Evolutionary conservation across 148 eudicot genomes (phyloP).

Genomic region (Pharnaceum exiguum): DNA sequence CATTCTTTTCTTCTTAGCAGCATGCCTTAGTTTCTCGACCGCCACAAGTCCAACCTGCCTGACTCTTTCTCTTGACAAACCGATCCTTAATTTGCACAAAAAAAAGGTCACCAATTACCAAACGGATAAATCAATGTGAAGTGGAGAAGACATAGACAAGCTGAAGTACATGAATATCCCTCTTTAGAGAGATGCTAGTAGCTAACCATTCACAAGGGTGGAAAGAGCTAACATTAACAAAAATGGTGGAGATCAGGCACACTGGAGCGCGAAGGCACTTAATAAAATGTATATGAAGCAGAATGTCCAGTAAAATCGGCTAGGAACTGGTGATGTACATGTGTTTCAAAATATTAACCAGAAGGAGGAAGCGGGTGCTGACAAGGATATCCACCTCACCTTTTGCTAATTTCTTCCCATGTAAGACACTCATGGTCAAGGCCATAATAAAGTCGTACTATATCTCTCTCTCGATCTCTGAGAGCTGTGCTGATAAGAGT

Average conservation of each 20-base stretch:
- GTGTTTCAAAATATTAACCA: background rate
- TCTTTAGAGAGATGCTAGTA: no score
- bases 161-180: no score
- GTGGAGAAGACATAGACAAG: background rate
- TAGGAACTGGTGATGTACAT: background rate
- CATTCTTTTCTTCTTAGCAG: constrained; percentile 72
- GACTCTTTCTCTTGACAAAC: constrained; percentile 89
- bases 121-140: background rate
- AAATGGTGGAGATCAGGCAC: no score
- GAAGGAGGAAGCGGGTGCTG: background rate
- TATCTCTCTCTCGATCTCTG: constrained; percentile 67
- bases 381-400: constrained; percentile 33
- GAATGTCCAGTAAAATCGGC: no score
- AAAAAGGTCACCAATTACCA: background rate
- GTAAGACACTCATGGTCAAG: constrained; percentile 79
- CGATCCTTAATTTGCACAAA: constrained; percentile 49
- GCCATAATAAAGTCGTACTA: constrained; percentile 83
- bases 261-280: no score
- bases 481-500: constrained; percentile 54
- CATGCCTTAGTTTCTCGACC: constrained; percentile 78
- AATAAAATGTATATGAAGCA: no score
- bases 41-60: constrained; percentile 90
- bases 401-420: constrained; percentile 97
- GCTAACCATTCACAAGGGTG: no score
- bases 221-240: no score